Percentiles rank a stretch among this genome's conserved stretches.
Conservation (phyloP, 257 asterid genomes). For the Solanum neorickii region DNA sequence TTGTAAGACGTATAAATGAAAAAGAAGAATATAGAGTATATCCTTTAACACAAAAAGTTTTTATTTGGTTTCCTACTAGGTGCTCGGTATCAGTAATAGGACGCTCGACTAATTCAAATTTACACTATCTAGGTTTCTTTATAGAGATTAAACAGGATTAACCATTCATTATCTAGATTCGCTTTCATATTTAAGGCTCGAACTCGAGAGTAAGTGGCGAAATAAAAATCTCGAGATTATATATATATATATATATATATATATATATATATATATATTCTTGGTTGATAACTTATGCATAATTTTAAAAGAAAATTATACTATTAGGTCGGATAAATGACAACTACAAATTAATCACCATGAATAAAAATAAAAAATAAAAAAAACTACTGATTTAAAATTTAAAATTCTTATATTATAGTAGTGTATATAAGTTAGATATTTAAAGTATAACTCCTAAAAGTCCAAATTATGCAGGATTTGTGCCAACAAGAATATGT, state of each 20-base stretch:
- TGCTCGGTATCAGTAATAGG: neutral
- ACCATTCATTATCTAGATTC: neutral
- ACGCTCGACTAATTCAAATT: neutral
- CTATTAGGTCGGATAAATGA: neutral
- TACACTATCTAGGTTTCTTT: neutral
- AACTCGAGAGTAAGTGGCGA: neutral
- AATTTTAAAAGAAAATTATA: neutral
- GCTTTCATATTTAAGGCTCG: neutral
- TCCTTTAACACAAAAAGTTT: too few species aligned
- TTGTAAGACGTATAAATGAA: too few species aligned
- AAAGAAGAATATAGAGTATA: too few species aligned
- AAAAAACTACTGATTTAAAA: too few species aligned
- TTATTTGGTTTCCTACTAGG: neutral
- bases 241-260: too few species aligned
- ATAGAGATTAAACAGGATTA: neutral
- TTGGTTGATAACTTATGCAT: neutral
- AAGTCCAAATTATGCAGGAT: too few species aligned
- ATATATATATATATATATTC: neutral
- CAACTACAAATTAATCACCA: neutral
- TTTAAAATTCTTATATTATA: too few species aligned
- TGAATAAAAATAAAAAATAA: neutral
- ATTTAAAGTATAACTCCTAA: too few species aligned
- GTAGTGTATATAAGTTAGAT: too few species aligned
- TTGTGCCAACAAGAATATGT: too few species aligned
- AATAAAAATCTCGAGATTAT: too few species aligned